A percentile compares a stretch with the other conserved stretches of the same genome.
Evolutionary conservation across 2,329 filamentous ascomycete species (phyloP).

Genomic region (Xylariomycetidae sp.): DNA sequence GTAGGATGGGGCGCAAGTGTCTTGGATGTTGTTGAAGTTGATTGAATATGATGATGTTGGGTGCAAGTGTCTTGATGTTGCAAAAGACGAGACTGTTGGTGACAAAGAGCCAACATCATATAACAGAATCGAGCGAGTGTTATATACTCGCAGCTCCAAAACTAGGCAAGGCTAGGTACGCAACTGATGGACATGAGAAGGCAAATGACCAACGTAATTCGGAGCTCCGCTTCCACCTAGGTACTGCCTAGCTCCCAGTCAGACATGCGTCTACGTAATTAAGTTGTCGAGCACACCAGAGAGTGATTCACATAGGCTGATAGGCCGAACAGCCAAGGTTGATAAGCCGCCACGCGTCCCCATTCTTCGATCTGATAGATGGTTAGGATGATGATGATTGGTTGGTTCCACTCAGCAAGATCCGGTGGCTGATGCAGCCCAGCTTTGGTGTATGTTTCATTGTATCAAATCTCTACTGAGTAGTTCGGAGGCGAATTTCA

Average conservation of each 20-base stretch:
- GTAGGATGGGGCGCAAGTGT: too few species aligned
- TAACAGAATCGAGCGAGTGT: neutral
- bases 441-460: neutral
- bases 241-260: neutral
- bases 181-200: neutral
- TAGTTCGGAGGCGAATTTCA: neutral
- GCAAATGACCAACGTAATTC: conserved; percentile 1
- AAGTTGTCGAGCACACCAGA: conserved; percentile 1
- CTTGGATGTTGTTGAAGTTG: neutral
- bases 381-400: neutral
- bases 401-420: neutral
- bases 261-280: conserved; percentile 3
- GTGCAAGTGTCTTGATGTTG: neutral
- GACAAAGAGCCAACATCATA: neutral
- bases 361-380: neutral
- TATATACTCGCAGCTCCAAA: neutral
- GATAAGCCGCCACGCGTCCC: neutral
- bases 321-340: neutral
- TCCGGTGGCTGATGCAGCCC: neutral
- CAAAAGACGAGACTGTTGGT: neutral
- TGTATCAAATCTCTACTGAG: neutral
- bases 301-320: neutral
- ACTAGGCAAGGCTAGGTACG: neutral
- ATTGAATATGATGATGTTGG: neutral
- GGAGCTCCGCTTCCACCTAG: neutral